Evolutionary conservation across 2,329 filamentous ascomycete species (phyloP).

Genomic region (Apiospora malaysiana): DNA sequence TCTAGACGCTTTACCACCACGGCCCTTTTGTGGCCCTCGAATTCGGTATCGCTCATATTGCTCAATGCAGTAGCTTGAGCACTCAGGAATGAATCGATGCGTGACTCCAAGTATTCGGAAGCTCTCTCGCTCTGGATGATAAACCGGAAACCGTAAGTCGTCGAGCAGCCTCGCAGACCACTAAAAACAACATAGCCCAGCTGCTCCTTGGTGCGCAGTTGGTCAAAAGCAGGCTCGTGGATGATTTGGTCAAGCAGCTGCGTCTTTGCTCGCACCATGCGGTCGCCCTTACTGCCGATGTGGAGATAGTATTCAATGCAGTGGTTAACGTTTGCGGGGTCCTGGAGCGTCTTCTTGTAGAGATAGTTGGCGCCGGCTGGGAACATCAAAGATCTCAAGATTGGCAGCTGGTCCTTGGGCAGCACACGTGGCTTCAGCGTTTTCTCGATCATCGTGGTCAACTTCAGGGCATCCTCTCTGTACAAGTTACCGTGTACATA

Average conservation of each 20-base stretch:
- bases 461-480: slow-evolving; percentile 85
- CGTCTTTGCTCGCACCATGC: slow-evolving; percentile 74
- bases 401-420: slow-evolving; percentile 79
- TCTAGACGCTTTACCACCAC: slow-evolving; percentile 86
- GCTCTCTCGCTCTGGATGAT: slow-evolving; percentile 92
- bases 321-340: slow-evolving; percentile 88
- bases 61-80: slow-evolving; percentile 20
- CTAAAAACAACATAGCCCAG: slow-evolving; percentile 96
- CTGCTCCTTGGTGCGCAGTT: slow-evolving; percentile 94
- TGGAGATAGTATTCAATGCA: slow-evolving; percentile 81
- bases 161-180: slow-evolving; percentile 72
- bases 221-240: slow-evolving; percentile 92
- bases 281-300: slow-evolving; percentile 72
- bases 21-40: slow-evolving; percentile 90
- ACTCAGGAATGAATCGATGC: slow-evolving; percentile 66
- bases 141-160: slow-evolving; percentile 84
- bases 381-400: slow-evolving; percentile 77
- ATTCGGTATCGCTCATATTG: slow-evolving; percentile 76
- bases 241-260: slow-evolving; percentile 88
- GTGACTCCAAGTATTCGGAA: slow-evolving; percentile 80
- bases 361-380: slow-evolving; percentile 83
- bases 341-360: slow-evolving; percentile 80
- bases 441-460: slow-evolving; percentile 82
- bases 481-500: slow-evolving; percentile 92
- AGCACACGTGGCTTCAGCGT: slow-evolving; percentile 76